Evolutionary conservation across 331 rosid species (phyloP).

Genomic region (Spiraea crenata): DNA sequence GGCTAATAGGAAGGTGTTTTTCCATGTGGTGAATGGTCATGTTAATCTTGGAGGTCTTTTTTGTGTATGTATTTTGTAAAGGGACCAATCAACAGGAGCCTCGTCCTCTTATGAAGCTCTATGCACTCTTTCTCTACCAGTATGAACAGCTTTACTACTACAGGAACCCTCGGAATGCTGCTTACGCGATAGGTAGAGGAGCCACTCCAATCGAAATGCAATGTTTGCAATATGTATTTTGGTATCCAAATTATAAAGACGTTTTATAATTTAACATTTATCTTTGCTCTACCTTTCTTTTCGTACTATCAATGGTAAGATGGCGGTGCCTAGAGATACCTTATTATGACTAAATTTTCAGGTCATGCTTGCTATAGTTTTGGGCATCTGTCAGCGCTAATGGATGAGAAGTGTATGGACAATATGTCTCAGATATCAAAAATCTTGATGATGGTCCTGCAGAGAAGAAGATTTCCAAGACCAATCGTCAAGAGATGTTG

Average conservation of each 20-base stretch:
- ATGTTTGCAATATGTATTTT: no score
- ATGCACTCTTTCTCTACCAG: constrained; percentile 30
- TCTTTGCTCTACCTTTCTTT: background rate
- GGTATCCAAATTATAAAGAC: no score
- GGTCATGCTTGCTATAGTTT: constrained; percentile 13
- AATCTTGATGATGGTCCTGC: background rate
- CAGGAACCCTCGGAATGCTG: constrained; percentile 27
- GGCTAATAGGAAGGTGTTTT: no score
- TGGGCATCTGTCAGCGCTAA: constrained; percentile 9
- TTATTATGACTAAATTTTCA: constrained; percentile 6
- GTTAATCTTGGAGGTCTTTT: no score
- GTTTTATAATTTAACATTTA: no score
- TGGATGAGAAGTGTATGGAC: constrained; percentile 14
- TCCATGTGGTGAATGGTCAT: no score
- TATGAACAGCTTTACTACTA: constrained; percentile 36
- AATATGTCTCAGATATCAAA: background rate
- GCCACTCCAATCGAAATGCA: no score
- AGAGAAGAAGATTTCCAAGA: constrained; percentile 3
- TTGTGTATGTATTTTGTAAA: background rate
- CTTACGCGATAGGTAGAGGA: constrained; percentile 13
- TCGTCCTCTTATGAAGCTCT: constrained; percentile 23
- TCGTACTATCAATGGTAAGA: background rate
- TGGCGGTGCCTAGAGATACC: background rate
- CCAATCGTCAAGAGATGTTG: background rate
- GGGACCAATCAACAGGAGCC: constrained; percentile 4